Conservation (phyloP, 148 eudicot species). For the Dysphania ambrosioides region DNA sequence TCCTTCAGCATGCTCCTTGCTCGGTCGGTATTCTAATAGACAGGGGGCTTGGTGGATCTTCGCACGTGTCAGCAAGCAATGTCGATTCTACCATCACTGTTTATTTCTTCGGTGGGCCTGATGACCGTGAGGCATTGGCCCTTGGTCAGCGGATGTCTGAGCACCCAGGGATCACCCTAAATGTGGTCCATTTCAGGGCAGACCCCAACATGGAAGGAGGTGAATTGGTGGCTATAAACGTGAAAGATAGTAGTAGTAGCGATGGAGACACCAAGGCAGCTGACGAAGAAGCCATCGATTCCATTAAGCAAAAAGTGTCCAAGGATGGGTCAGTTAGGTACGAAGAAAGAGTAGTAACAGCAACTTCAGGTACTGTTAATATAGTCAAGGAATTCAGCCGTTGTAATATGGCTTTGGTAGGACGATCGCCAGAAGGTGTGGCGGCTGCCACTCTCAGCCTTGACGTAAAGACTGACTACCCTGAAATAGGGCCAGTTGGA, state of each 20-base stretch:
- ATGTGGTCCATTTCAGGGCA: slow-evolving; percentile 41
- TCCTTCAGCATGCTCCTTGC: slow-evolving; percentile 57
- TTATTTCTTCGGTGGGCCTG: slow-evolving; percentile 71
- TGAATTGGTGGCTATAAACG: slow-evolving; percentile 33
- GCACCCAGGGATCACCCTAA: slow-evolving; percentile 65
- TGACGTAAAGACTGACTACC: slow-evolving; percentile 39
- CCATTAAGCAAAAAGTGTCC: slow-evolving; percentile 26
- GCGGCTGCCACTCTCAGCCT: slow-evolving; percentile 30
- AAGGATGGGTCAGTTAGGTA: slow-evolving; percentile 40
- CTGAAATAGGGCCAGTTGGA: slow-evolving; percentile 64
- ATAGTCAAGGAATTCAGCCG: slow-evolving; percentile 32
- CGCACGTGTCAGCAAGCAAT: slow-evolving; percentile 70
- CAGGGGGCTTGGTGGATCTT: slow-evolving; percentile 76
- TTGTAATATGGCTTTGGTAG: slow-evolving; percentile 59
- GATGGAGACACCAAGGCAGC: slow-evolving; percentile 10
- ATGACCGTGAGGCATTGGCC: slow-evolving; percentile 73
- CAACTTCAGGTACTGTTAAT: slow-evolving; percentile 29
- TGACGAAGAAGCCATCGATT: slow-evolving; percentile 39
- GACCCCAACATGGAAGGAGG: slow-evolving; percentile 33
- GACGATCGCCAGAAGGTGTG: slow-evolving; percentile 56
- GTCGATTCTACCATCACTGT: slow-evolving; percentile 47
- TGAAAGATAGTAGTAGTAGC: slow-evolving; percentile 24
- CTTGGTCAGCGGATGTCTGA: slow-evolving; percentile 69
- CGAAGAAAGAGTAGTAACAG: slow-evolving; percentile 46
- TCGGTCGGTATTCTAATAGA: slow-evolving; percentile 75